These are phyloP conservation scores for Backusella psychrophila DNA, from an alignment of 192 early-diverging fungal species.

Conservation along the genomic window DNA sequence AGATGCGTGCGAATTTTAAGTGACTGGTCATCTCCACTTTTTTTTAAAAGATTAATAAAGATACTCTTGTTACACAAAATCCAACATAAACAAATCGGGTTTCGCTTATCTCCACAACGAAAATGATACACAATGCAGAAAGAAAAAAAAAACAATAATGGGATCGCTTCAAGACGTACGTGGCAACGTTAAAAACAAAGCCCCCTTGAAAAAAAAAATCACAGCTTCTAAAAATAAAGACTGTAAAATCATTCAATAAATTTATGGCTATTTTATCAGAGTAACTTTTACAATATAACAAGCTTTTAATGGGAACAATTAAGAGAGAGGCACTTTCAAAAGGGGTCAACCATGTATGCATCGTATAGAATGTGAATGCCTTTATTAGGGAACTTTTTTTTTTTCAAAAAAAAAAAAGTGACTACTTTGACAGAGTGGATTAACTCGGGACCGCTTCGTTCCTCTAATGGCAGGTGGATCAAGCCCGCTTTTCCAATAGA, in stretches of 20 bases:
- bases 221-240: background rate
- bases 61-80: background rate
- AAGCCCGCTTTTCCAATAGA: conserved; percentile 9
- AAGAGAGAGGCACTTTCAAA: background rate
- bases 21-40: conserved; percentile 7
- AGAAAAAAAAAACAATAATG: background rate
- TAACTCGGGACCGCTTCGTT: conserved; percentile 16
- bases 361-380: background rate
- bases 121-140: conserved; percentile 6
- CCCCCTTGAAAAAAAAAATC: background rate
- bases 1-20: conserved; percentile 5
- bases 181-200: background rate
- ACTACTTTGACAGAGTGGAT: conserved; percentile 30
- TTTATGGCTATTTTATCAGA: background rate
- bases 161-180: background rate
- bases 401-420: conserved; percentile 11
- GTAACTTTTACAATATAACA: background rate
- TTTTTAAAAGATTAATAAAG: background rate
- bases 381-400: background rate
- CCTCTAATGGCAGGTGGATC: conserved; percentile 27
- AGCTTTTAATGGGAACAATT: conserved; percentile 6
- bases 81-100: conserved; percentile 4
- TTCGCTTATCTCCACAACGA: background rate
- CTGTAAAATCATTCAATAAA: background rate
- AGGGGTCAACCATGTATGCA: background rate